These are phyloP conservation scores for Lactarius vividus DNA, from an alignment of 768 basidiomycete genomes.

Conservation along the genomic window DNA sequence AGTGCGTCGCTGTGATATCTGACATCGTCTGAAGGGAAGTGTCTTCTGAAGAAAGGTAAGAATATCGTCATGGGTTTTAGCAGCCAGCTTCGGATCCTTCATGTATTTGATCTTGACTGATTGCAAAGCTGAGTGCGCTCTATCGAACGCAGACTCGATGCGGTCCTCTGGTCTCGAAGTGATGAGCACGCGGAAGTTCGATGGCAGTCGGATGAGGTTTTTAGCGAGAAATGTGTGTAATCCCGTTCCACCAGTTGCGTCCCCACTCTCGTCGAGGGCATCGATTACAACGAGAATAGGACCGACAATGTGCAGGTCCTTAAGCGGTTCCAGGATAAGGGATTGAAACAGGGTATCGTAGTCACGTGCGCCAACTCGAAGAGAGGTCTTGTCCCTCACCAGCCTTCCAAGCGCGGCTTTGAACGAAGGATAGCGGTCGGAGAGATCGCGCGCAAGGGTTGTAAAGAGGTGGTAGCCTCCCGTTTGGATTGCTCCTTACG, in stretches of 20 bases:
- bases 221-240: background rate
- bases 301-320: background rate
- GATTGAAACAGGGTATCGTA: background rate
- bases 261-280: background rate
- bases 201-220: background rate
- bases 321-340: background rate
- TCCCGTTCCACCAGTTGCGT: background rate
- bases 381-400: background rate
- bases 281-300: constrained; percentile 1
- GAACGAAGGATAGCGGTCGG: background rate
- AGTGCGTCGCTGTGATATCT: background rate
- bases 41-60: background rate
- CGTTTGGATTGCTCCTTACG: constrained; percentile 1
- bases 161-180: background rate
- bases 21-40: background rate
- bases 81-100: background rate
- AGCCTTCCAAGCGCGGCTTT: background rate
- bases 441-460: background rate
- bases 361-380: background rate
- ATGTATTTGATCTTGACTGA: background rate
- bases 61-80: background rate
- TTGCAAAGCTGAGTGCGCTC: too few species aligned
- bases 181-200: constrained; percentile 2
- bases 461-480: background rate
- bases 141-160: background rate